Evolutionary conservation across 75 land plant species (phyloP), one percentile per base, ranked within the genome.

Genomic region (Selaginella moellendorffii): DNA sequence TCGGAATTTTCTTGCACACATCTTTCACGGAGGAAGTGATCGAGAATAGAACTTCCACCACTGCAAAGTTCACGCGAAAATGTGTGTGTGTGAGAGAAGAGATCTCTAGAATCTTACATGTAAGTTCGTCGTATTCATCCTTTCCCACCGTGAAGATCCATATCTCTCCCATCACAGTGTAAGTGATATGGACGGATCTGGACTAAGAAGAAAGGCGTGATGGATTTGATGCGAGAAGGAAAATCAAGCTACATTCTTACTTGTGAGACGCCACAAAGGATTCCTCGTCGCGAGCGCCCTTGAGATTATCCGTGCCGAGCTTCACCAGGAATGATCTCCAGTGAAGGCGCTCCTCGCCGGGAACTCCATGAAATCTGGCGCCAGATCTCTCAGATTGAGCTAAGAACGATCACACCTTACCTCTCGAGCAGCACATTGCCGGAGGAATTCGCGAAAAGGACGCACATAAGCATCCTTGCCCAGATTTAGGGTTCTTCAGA

Each of bases 251-350:
- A 24, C 19, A 27, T 29, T 28, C 72, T 28, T 80, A 85, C 96
- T 90, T 90, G 76, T 90, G 96, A 2, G 78, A 78, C 22, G 96
- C 96, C 23, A 90, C 82, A 70, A 87, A 77, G 26, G 82, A 85
- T 73, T 90, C 96, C 24, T 90, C 96, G 68, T 81, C 89, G 59
- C 80, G 85, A 1, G 80, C 87, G 28, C 87, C 87, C 64, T 79
- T 90, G 18, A 90, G 85, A 65, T 90, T 90, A 42, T 90, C 96
- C 27, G 83, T 66, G 59, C 88, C 86, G 2, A 90, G 65, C 56
- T 90, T 90, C 0, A 87, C 92, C 26, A 90, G 75, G 52, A 90
- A 90, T n/a, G 96, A 79, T 62, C 96, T 65, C 96, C 96, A 90
- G 69, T 90, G 96, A 19, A 87, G 67, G 9, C 96, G 81, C 65